Evolutionary conservation across 202 grass and related monocot species (phyloP), one percentile per base, ranked within the genome.

Genomic region (Schoenoplectus triqueter): DNA sequence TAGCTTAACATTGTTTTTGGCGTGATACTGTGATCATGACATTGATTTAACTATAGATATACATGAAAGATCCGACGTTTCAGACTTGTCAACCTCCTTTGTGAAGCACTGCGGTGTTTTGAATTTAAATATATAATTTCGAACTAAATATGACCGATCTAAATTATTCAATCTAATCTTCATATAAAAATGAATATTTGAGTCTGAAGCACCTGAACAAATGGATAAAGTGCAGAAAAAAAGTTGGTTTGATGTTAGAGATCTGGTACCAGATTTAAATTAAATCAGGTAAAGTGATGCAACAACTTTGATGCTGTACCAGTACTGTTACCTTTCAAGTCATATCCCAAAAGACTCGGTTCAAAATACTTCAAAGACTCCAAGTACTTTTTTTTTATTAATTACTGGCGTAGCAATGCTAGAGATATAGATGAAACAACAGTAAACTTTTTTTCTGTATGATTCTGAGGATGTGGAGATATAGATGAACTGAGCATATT

Each of bases 21-120:
- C 52, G 50, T 44, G 13, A 78, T n/a, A 78, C 1, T 60, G 74
- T 78, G 52, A 78, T 59, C 10, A 60, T 59, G 72, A 60, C 74
- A n/a, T 59, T 59, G 52, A 60, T 78, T 78, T 42, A 78, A 78
- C 74, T 17, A 60, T 15, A 60, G 52, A 78, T 60, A 31, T 6
- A 42, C 39, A 41, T 15, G 6, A 57, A 78, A 8, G 49, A 59
- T 40, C n/a, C 52, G 40, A 15, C 1, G 4, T 57, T 9, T 77
- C 21, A 77, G 31, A 31, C 31, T 31, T 31, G 31, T 31, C 31
- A 31, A 39, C 73, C 73, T 76, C 72, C 3, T 7, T 6, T 77
- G 73, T 77, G 21, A 57, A 78, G 21, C 31, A 31, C 31, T 31
- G 31, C 31, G 31, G 31, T 31, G 31, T 31, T 31, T 31, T 31